Base-by-base conservation (phyloP, 225 moss, liverwort and hornwort genomes). In the Pleurozium schreberi region DNA sequence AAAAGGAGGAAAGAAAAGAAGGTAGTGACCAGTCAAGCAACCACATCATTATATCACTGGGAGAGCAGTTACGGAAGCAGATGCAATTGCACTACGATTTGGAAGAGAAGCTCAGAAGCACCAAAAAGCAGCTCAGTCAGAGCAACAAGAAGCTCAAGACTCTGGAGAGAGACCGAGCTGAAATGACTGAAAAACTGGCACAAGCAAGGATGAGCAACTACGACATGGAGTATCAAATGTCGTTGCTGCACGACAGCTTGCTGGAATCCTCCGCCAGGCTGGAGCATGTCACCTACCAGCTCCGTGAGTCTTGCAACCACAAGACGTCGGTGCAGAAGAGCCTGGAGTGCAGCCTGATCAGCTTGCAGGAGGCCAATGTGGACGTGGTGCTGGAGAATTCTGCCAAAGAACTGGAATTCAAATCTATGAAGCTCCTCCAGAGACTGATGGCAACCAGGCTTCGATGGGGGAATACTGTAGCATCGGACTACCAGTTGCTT, bases 391-490 rank as follows among this genome's bases (percentile, higher is more conserved):
- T 92, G 30, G 92, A 92, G 82, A 91, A 91, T 79, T 93, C 91
- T 5, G 93, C 90, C 77, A 92, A 88, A 76, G 87, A 88, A 69
- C 78, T 93, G 42, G 88, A 93, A 65, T 90, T 86, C 66, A 93
- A 92, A 62, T 92, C 93, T 6, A 92, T 91, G 90, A 91, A 90
- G 67, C 90, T 94, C 60, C 89, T 93, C 38, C 92, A 92, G 76
- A 88, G 88, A 84, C 84, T 93, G 76, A 88, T 85, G 91, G 93
- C 91, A 49, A 91, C 91, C 82, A 88, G 91, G 43, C 84, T 93
- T 75, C 90, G 84, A 57, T 91, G 91, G 93, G 88, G 88, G 31
- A 84, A 76, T 17, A 88, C 86, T 63, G 69, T 81, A 49, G 90
- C 91, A 50, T 80, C 86, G 55, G 86, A 88, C 57, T 82, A 57